These are phyloP conservation scores for Chaetothyriales sp. DNA, from an alignment of 2,329 filamentous ascomycete genomes.

Conservation along the genomic window DNA sequence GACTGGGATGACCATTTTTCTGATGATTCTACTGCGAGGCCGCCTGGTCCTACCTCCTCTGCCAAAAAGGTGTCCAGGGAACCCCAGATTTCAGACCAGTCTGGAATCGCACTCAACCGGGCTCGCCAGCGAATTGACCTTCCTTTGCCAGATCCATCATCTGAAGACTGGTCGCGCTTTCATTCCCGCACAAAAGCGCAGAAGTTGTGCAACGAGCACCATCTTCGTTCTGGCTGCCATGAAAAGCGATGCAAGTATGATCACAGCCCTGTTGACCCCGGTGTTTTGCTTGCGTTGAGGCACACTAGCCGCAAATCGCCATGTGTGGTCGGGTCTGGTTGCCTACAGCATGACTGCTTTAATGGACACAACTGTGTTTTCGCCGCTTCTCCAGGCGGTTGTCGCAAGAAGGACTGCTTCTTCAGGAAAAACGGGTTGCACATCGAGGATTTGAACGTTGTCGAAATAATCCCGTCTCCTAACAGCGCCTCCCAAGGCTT, in stretches of 20 bases:
- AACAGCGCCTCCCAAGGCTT: neutral
- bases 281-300: conserved; percentile 27
- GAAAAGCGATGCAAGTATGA: conserved; percentile 27
- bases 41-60: neutral
- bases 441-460: neutral
- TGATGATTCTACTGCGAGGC: neutral
- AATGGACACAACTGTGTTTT: conserved; percentile 27
- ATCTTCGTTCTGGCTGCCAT: conserved; percentile 11
- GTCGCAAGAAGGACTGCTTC: neutral
- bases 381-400: neutral
- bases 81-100: neutral
- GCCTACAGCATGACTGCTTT: conserved; percentile 30
- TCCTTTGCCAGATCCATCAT: conserved; percentile 6
- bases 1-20: neutral
- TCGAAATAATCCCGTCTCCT: neutral
- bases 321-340: conserved; percentile 28
- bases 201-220: conserved; percentile 12
- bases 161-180: conserved; percentile 6
- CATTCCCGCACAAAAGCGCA: conserved; percentile 4
- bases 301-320: conserved; percentile 30
- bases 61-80: neutral
- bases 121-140: conserved; percentile 10
- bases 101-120: conserved; percentile 4
- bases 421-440: neutral
- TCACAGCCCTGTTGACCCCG: conserved; percentile 29